Evolutionary conservation across 306 rosid species (phyloP), one percentile per base, ranked within the genome.

Genomic region (Carpinus fangiana): DNA sequence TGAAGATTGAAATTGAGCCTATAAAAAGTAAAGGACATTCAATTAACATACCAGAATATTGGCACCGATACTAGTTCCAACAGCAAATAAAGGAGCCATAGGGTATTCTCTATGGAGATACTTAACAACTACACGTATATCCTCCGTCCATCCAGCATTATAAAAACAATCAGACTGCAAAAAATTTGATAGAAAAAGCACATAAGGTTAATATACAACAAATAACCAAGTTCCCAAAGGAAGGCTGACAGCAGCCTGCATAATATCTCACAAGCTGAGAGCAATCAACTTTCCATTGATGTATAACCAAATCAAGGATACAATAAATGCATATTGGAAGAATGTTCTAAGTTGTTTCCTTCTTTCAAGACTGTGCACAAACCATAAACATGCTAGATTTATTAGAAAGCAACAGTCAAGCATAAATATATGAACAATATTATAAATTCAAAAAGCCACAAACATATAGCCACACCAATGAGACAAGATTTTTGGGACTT

Each of bases 111-210:
- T 72, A 87, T 95, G 98, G 20, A 95, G 86, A 78, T 91, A 88
- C 73, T 83, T 85, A 54, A 89, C 81, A 23, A 95, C 88, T 21
- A 87, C 83, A 54, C 97, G 93, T 73, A 85, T 75, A 87, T 95
- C 99, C 88, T 85, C 99, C 21, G 99, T 95, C 99, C 99, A 95
- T 74, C 96, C 99, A 83, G 99, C 98, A 89, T 91, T 95, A 88
- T 95, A 95, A 87, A 95, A 89, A 82, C 92, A 87, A 81, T 95
- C 99, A 23, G 99, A 95, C 99, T 95, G 91, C 81, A 93, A 82
- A 56, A 73, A 5, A 51, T 84, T 67, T 20, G 72, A 87, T 73
- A 48, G 75, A 79, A 78, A 26, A 73, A 67, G 18, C 4, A 59
- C n/a, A 61, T 50, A 4, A 60, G 7, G 45, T 23, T 26, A 36